These are phyloP conservation scores for Adenanthera pavonina DNA, from an alignment of 306 rosid genomes.

Conservation along the genomic window DNA sequence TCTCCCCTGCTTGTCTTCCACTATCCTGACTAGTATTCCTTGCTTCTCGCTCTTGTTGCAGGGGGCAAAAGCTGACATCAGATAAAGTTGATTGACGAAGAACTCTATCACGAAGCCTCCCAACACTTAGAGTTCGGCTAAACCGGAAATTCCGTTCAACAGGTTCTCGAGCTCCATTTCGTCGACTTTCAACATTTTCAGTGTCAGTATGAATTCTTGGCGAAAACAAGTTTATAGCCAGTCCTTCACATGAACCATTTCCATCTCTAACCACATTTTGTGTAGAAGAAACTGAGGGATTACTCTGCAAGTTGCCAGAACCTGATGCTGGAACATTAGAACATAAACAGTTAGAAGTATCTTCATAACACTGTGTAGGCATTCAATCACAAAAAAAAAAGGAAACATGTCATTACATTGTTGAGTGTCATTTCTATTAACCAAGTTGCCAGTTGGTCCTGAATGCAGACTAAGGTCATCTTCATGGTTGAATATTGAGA, in stretches of 20 bases:
- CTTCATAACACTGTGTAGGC: conserved; percentile 48
- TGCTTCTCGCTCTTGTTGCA: conserved; percentile 77
- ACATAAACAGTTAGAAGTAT: conserved; percentile 52
- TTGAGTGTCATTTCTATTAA: conserved; percentile 50
- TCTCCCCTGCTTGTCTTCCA: conserved; percentile 52
- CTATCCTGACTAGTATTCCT: conserved; percentile 58
- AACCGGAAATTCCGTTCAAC: conserved; percentile 84
- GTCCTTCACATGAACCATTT: conserved; percentile 47
- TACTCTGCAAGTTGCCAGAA: conserved; percentile 45
- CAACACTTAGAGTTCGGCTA: conserved; percentile 94
- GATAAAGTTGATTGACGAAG: conserved; percentile 84
- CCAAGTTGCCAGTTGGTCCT: conserved; percentile 42
- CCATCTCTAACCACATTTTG: conserved; percentile 51
- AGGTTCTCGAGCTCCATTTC: conserved; percentile 79
- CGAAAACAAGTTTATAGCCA: conserved; percentile 52
- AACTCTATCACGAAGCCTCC: conserved; percentile 99
- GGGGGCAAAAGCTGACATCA: conserved; percentile 72
- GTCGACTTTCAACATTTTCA: conserved; percentile 58
- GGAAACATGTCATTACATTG: conserved; percentile 53
- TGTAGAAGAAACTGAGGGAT: conserved; percentile 48
- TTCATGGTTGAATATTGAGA: conserved; percentile 63
- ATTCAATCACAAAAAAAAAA: conserved; percentile 47
- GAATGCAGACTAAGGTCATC: conserved; percentile 59
- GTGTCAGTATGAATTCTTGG: conserved; percentile 56
- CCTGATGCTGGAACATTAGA: conserved; percentile 44